Percentiles rank a stretch among this genome's conserved stretches.
Conservation (phyloP, 306 rosid species). For the Inga leiocalycina region DNA sequence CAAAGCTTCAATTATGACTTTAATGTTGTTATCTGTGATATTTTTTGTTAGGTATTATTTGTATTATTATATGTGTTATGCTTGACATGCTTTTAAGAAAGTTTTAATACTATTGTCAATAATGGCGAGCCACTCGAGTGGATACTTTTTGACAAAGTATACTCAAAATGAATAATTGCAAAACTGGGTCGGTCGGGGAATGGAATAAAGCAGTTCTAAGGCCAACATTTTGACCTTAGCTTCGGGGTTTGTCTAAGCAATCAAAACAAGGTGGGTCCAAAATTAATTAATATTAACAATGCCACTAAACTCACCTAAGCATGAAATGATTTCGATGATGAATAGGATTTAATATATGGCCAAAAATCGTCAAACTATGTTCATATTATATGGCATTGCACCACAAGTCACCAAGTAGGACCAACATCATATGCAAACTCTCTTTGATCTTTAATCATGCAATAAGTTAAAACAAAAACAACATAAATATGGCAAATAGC, state of each 20-base stretch:
- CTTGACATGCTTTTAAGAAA: slow-evolving; percentile 30
- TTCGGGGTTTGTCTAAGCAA: slow-evolving; percentile 43
- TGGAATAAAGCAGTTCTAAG: slow-evolving; percentile 55
- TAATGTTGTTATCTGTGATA: not conserved
- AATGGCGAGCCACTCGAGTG: slow-evolving; percentile 43
- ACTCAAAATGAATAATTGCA: slow-evolving; percentile 41
- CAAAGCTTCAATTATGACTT: slow-evolving; percentile 18
- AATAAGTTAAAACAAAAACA: slow-evolving; percentile 32
- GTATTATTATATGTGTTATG: slow-evolving; percentile 21
- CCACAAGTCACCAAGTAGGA: slow-evolving; percentile 36
- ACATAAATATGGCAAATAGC: slow-evolving; percentile 9
- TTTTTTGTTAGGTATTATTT: not conserved
- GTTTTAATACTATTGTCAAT: slow-evolving; percentile 37
- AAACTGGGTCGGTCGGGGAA: slow-evolving; percentile 45
- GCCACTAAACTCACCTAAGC: slow-evolving; percentile 44
- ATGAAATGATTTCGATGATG: slow-evolving; percentile 34
- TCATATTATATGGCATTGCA: slow-evolving; percentile 38
- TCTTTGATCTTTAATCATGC: slow-evolving; percentile 38
- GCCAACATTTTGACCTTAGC: slow-evolving; percentile 54
- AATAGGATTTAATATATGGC: slow-evolving; percentile 26
- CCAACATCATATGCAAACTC: slow-evolving; percentile 22
- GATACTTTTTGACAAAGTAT: slow-evolving; percentile 59
- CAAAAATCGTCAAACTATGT: slow-evolving; percentile 27
- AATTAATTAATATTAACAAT: slow-evolving; percentile 34
- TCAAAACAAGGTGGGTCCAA: slow-evolving; percentile 59